phyloP scores from a whole-genome alignment of 2,329 filamentous ascomycete genomes.

The Diaporthe longicolla region DNA sequence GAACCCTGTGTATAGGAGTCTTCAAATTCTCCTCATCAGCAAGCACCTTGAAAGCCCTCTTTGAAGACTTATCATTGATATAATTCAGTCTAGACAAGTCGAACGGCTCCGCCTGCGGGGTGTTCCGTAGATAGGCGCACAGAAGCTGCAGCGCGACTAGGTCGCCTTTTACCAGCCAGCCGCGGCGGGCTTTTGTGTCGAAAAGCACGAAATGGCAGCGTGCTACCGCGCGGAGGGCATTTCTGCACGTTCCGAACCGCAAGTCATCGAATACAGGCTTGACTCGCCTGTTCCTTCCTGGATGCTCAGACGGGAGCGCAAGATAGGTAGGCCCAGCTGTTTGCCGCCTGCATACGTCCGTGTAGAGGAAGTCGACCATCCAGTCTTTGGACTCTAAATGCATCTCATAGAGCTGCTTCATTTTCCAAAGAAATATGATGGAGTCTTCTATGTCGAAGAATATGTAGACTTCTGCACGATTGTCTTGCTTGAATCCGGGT shows the following conservation, averaged over 20 bases:
- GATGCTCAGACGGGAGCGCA: neutral
- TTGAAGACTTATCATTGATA: neutral
- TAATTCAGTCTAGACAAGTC: neutral
- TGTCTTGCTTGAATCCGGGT: neutral
- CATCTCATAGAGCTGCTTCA: constrained; percentile 20
- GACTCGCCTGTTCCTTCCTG: neutral
- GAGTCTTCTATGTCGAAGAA: neutral
- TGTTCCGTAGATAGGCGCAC: constrained; percentile 3
- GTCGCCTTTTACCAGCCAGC: neutral
- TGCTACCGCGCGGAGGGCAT: neutral
- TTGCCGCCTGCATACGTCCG: neutral
- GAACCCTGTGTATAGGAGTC: neutral
- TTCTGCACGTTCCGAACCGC: neutral
- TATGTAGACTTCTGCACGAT: neutral
- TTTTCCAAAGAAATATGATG: neutral
- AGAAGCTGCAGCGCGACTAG: neutral
- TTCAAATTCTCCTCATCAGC: neutral
- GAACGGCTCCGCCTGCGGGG: neutral
- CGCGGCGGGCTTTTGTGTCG: neutral
- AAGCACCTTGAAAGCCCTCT: neutral
- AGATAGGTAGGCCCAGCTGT: neutral
- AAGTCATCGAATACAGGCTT: neutral
- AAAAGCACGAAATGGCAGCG: neutral
- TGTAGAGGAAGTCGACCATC: neutral
- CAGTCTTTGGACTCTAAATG: neutral